phyloP scores from a whole-genome alignment of 768 basidiomycete species.

The Favolaschia claudopus region DNA sequence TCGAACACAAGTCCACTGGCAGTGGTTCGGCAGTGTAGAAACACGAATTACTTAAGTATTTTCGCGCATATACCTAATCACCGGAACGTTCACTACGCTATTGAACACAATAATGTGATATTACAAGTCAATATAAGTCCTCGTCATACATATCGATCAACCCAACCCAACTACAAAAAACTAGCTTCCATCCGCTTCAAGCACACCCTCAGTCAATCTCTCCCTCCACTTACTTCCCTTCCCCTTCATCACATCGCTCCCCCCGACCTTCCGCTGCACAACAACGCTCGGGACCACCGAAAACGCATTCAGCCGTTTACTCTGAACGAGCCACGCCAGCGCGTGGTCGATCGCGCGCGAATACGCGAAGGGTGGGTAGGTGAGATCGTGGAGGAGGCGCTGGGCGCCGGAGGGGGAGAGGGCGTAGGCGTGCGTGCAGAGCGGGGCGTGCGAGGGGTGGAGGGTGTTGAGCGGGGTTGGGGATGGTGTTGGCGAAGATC shows the following conservation, averaged over 20 bases:
- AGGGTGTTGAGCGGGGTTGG: conserved; percentile 37
- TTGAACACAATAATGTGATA: too few species aligned
- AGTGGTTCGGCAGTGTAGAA: too few species aligned
- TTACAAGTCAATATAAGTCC: too few species aligned
- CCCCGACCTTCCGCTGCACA: conserved; percentile 65
- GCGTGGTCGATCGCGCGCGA: conserved; percentile 83
- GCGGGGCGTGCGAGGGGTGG: conserved; percentile 66
- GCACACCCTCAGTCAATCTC: conserved; percentile 53
- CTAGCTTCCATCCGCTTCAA: too few species aligned
- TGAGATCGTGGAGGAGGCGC: conserved; percentile 65
- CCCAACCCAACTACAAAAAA: too few species aligned
- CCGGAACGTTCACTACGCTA: too few species aligned
- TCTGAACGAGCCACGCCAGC: conserved; percentile 69
- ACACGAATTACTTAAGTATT: too few species aligned
- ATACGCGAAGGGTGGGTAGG: conserved; percentile 73
- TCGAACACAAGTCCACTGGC: too few species aligned
- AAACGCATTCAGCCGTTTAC: conserved; percentile 61
- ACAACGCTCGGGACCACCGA: conserved; percentile 74
- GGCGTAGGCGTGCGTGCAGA: conserved; percentile 79
- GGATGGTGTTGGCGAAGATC: conserved; percentile 14
- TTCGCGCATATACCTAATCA: too few species aligned
- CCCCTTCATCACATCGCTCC: conserved; percentile 63
- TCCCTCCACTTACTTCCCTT: conserved; percentile 67
- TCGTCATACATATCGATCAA: too few species aligned
- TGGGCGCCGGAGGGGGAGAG: conserved; percentile 67